Percentiles rank a stretch among this genome's conserved stretches.
Conservation (phyloP, 257 asterid genomes). For the Echites panduratus region DNA sequence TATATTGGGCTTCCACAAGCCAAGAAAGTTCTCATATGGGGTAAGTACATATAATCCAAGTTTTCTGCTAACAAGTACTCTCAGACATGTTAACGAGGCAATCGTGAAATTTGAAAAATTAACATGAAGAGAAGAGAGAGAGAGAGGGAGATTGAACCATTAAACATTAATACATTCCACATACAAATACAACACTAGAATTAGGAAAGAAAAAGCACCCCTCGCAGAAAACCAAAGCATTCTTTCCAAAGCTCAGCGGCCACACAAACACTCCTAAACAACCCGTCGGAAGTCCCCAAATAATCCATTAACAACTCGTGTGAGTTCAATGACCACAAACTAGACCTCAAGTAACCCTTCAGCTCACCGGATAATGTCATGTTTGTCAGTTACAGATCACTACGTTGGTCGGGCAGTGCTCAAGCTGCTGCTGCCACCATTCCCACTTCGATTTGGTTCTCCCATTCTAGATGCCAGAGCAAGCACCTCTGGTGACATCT, state of each 20-base stretch:
- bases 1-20: neutral
- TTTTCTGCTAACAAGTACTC: constrained; percentile 23
- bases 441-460: constrained; percentile 49
- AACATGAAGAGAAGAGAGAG: neutral
- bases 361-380: constrained; percentile 7
- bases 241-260: constrained; percentile 25
- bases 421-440: constrained; percentile 32
- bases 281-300: constrained; percentile 20
- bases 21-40: neutral
- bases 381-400: constrained; percentile 18
- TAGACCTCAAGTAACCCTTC: constrained; percentile 19
- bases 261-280: constrained; percentile 26
- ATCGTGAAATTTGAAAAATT: neutral
- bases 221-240: constrained; percentile 31
- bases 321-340: constrained; percentile 27
- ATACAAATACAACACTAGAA: constrained; percentile 30
- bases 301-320: constrained; percentile 21
- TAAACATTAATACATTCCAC: constrained; percentile 30
- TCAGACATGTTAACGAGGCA: neutral
- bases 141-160: constrained; percentile 5
- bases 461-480: constrained; percentile 86
- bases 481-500: constrained; percentile 94
- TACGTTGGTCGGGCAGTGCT: constrained; percentile 29
- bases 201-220: constrained; percentile 20
- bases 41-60: neutral